A percentile compares a stretch with the other conserved stretches of the same genome.
These are phyloP conservation scores for Phytophthora capsici DNA, from an alignment of 352 stramenopile species.

Conservation along the genomic window DNA sequence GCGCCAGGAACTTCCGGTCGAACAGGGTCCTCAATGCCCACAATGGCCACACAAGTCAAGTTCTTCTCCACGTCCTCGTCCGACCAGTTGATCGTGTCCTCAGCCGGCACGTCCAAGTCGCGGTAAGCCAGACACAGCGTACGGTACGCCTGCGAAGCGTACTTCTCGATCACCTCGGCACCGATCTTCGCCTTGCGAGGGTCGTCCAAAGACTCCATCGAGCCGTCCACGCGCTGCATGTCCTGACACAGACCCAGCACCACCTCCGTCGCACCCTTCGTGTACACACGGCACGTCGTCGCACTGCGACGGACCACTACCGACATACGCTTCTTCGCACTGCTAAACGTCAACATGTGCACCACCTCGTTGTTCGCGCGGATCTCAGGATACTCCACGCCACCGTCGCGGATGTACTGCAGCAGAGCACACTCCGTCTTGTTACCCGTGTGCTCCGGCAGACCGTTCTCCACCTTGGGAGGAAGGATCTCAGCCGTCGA, in stretches of 20 bases:
- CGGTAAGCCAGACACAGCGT: constrained; percentile 86
- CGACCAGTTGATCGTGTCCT: constrained; percentile 38
- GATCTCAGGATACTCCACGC: constrained; percentile 54
- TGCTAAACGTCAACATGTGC: constrained; percentile 75
- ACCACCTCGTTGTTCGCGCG: constrained; percentile 44
- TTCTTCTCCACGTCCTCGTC: constrained; percentile 75
- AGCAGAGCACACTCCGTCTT: constrained; percentile 73
- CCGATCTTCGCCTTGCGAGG: constrained; percentile 46
- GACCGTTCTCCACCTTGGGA: constrained; percentile 51
- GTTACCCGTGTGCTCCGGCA: constrained; percentile 70
- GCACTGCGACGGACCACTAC: constrained; percentile 56
- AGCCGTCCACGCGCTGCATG: constrained; percentile 53
- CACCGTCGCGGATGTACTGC: constrained; percentile 58
- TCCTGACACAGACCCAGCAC: constrained; percentile 58
- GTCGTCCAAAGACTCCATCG: constrained; percentile 35
- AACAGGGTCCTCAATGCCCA: constrained; percentile 62
- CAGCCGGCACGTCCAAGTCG: constrained; percentile 54
- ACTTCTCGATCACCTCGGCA: constrained; percentile 74
- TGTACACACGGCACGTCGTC: constrained; percentile 61
- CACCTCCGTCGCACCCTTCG: constrained; percentile 66
- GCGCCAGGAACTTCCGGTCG: constrained; percentile 52
- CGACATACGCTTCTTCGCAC: constrained; percentile 77
- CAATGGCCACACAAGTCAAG: constrained; percentile 55
- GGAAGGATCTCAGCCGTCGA: constrained; percentile 67
- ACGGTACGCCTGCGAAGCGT: constrained; percentile 72